Evolutionary conservation across 192 early-diverging fungal genomes (phyloP).

Genomic region (Thoreauomyces humboldtii): DNA sequence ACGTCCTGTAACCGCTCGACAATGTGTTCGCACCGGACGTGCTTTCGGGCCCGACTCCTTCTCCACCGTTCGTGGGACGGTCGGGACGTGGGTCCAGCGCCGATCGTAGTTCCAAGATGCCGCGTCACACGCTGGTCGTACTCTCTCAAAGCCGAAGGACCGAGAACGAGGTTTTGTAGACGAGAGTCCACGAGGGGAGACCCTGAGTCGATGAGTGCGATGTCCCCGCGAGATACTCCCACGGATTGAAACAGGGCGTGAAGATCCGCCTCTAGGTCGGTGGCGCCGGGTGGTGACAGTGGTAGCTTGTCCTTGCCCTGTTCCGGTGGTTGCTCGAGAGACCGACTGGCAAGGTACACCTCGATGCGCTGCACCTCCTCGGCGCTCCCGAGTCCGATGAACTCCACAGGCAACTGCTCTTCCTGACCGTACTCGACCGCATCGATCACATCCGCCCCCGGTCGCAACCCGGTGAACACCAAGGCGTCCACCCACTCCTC

Average conservation of each 20-base stretch:
- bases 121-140: conserved; percentile 13
- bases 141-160: conserved; percentile 4
- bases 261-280: neutral
- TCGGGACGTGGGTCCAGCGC: neutral
- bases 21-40: conserved; percentile 16
- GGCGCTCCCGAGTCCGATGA: conserved; percentile 16
- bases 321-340: neutral
- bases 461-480: conserved; percentile 19
- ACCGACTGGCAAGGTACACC: neutral
- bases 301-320: neutral
- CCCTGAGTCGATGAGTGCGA: conserved; percentile 6
- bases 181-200: conserved; percentile 8
- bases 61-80: conserved; percentile 1
- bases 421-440: conserved; percentile 10
- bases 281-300: neutral
- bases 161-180: conserved; percentile 22
- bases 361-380: conserved; percentile 19
- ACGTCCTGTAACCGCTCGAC: conserved; percentile 19
- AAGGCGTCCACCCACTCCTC: conserved; percentile 21
- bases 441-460: conserved; percentile 20
- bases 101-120: conserved; percentile 1
- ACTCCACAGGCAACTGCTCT: conserved; percentile 19
- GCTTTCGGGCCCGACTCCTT: conserved; percentile 5
- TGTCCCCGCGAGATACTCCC: conserved; percentile 3
- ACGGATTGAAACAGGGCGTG: conserved; percentile 8